These are phyloP conservation scores for Penicillium expansum DNA, from an alignment of 2,329 filamentous ascomycete genomes.

Conservation along the genomic window DNA sequence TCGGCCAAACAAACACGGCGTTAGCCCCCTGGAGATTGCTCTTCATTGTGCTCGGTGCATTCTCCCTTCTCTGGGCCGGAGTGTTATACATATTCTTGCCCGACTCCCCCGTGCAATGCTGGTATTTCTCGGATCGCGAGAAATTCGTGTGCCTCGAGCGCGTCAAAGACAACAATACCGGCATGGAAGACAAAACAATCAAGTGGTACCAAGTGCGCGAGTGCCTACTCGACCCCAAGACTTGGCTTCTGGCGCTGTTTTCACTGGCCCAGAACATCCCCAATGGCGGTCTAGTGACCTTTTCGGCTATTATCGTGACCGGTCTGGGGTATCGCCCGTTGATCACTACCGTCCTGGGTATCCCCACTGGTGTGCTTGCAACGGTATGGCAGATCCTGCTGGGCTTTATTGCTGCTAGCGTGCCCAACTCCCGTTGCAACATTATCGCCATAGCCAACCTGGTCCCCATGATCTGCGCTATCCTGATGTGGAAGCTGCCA, in stretches of 20 bases:
- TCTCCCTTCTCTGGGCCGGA: constrained; percentile 20
- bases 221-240: constrained; percentile 34
- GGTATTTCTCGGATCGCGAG: constrained; percentile 22
- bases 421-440: constrained; percentile 21
- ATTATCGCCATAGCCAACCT: constrained; percentile 28
- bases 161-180: constrained; percentile 24
- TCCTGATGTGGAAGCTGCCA: constrained; percentile 37
- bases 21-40: constrained; percentile 21
- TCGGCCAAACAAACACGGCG: constrained; percentile 33
- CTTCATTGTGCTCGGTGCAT: constrained; percentile 23
- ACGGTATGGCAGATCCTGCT: constrained; percentile 26
- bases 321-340: constrained; percentile 25
- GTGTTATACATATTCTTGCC: constrained; percentile 21
- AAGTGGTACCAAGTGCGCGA: constrained; percentile 46
- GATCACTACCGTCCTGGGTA: constrained; percentile 26
- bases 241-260: constrained; percentile 24
- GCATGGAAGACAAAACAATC: constrained; percentile 41
- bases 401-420: constrained; percentile 13
- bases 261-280: constrained; percentile 25
- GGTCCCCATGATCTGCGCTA: constrained; percentile 27
- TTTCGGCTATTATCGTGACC: constrained; percentile 28
- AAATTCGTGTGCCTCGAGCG: constrained; percentile 25
- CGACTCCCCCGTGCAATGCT: constrained; percentile 19
- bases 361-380: constrained; percentile 29
- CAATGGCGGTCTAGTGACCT: constrained; percentile 31